Base-by-base conservation (phyloP, 805 yeast genomes). In the Wickerhamiella nectarea region DNA sequence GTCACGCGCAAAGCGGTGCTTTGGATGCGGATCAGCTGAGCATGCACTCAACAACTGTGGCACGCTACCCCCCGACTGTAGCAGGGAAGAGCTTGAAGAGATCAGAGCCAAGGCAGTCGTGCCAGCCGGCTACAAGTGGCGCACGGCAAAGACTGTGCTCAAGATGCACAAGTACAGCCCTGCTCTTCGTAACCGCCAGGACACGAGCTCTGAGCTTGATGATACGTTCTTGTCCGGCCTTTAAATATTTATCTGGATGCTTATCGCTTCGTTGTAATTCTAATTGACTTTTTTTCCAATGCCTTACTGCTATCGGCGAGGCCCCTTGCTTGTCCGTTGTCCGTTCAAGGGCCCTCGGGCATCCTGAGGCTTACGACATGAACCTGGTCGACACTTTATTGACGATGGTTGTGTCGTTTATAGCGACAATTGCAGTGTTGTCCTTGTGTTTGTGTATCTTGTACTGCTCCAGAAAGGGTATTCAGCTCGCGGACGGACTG, bases 401-500 rank as follows among this genome's bases (percentile, higher is more conserved):
- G 36, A 43, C 45, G 19, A 38, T 41, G 35, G 15, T 36, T 14
- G 33, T 43, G 24, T 46, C 49, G n/a, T 46, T 46, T 20, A 7
- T 38, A 20, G 43, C 34, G 10, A 44, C 49, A n/a, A 18, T 49
- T 6, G 42, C 47, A 9, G 33, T 49, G n/a, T 26, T 40, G 14
- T 15, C 34, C 46, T 12, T 35, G 43, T 22, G 46, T 45, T n/a
- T 39, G 35, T 21, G 31, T 41, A 3, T 50, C 17, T 28, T 41
- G 3, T 50, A 50, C 49, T 44, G 44, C 28, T 46, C 49, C 20
- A 14, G 45, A 40, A 21, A 21, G n/a, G 49, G 64, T 41, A 48
- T 66, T 52, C 54, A 56, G 34, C 54, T 64, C 31, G 58, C 61
- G 28, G 61, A 65, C 48, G 70, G 69, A 11, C 57, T 64, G 15